These are phyloP conservation scores for Triticum timopheevii DNA, from an alignment of 176 grass and related monocot genomes.

Conservation along the genomic window DNA sequence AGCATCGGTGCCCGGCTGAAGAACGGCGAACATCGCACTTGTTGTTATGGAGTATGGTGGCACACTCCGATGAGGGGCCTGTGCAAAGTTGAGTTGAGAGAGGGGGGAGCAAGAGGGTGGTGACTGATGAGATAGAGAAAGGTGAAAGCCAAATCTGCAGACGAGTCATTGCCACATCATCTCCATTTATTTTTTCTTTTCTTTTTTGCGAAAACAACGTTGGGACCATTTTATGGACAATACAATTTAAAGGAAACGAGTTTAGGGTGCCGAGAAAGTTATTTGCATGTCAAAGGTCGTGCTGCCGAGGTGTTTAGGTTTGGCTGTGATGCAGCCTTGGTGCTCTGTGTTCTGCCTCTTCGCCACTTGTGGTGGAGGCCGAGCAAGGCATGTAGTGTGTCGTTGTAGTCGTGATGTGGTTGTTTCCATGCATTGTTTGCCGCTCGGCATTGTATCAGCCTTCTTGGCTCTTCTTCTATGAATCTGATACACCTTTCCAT, in stretches of 20 bases:
- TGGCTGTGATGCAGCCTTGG: too few relatives aligned
- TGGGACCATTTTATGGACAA: neutral
- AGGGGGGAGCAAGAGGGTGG: neutral
- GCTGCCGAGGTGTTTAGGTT: too few relatives aligned
- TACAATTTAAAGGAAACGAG: neutral
- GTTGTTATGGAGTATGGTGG: neutral
- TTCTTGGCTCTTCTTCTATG: too few relatives aligned
- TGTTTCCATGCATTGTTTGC: too few relatives aligned
- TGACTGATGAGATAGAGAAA: neutral
- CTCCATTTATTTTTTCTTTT: neutral
- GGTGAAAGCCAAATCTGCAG: neutral
- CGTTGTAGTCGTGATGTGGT: too few relatives aligned
- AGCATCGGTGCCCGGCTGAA: too few relatives aligned
- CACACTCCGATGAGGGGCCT: neutral
- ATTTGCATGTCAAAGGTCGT: neutral
- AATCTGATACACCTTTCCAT: too few relatives aligned
- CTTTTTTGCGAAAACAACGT: neutral
- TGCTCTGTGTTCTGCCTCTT: too few relatives aligned
- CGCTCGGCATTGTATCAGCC: too few relatives aligned
- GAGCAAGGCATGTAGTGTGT: too few relatives aligned
- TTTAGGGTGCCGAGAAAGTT: neutral
- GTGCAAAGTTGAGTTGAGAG: neutral
- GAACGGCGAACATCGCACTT: too few relatives aligned
- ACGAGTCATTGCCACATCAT: neutral
- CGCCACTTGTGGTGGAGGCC: too few relatives aligned